phyloP scores from a whole-genome alignment of 441 rosid species.

The Brassica balearica region DNA sequence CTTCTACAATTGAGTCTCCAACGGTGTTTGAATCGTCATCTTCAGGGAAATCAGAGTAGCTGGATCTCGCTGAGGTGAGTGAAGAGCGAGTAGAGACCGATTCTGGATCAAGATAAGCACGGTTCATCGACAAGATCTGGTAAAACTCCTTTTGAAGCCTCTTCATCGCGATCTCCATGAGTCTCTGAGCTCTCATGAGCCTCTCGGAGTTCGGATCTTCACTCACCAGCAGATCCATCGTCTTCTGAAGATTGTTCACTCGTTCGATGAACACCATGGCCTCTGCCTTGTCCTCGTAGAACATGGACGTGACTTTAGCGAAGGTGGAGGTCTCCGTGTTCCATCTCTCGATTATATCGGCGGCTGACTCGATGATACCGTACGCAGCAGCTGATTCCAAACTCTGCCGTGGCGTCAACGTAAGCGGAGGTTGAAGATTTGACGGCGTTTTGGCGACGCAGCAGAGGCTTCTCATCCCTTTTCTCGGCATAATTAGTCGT shows the following conservation, averaged over 20 bases:
- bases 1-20: constrained; percentile 56
- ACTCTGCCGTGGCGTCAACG: constrained; percentile 45
- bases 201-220: constrained; percentile 48
- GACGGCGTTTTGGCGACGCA: constrained; percentile 54
- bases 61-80: constrained; percentile 61
- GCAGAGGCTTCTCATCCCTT: constrained; percentile 68
- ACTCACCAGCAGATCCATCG: constrained; percentile 53
- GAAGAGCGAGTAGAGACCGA: constrained; percentile 76
- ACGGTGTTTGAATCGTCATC: constrained; percentile 42
- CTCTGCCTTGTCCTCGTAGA: constrained; percentile 69
- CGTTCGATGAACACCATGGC: constrained; percentile 66
- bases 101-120: constrained; percentile 72
- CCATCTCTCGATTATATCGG: constrained; percentile 70
- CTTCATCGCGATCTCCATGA: constrained; percentile 86
- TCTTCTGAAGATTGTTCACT: constrained; percentile 60
- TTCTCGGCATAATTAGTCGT: constrained; percentile 44
- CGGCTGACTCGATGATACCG: constrained; percentile 54
- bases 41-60: constrained; percentile 56
- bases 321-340: constrained; percentile 57
- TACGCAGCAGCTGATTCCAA: constrained; percentile 50
- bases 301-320: constrained; percentile 70
- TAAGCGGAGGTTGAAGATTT: constrained; percentile 37
- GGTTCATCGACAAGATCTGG: constrained; percentile 76
- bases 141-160: constrained; percentile 83
- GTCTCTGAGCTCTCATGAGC: constrained; percentile 58